Conservation (phyloP, 768 basidiomycete species). For the Pleurotus giganteus region DNA sequence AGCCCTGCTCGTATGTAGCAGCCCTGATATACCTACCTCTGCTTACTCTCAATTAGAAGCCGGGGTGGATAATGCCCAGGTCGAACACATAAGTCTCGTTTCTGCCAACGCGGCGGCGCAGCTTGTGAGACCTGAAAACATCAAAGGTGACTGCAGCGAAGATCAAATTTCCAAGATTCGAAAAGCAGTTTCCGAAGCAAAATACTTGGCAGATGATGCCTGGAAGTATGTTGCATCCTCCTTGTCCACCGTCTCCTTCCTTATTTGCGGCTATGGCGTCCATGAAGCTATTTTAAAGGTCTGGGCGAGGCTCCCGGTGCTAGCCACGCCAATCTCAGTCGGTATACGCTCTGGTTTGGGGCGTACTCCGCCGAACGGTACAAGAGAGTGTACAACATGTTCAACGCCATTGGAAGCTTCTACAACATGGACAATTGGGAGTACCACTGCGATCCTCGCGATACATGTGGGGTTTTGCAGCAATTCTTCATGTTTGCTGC, state of each 20-base stretch:
- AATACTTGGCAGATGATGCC: neutral
- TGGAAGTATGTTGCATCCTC: neutral
- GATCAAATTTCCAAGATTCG: neutral
- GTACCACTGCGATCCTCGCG: neutral
- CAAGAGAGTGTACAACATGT: neutral
- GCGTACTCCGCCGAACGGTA: neutral
- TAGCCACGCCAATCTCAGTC: neutral
- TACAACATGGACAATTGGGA: neutral
- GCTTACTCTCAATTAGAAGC: neutral
- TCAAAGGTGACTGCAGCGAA: neutral
- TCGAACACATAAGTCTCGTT: neutral
- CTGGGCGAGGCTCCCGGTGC: neutral
- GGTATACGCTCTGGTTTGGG: neutral
- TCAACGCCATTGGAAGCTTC: neutral
- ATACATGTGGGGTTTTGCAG: neutral
- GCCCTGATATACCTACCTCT: no score
- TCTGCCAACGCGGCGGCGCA: neutral
- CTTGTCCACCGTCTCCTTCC: neutral
- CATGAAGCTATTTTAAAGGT: neutral
- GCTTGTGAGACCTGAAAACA: neutral
- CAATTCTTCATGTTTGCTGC: neutral
- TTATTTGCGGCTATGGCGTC: neutral
- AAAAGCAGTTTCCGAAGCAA: neutral
- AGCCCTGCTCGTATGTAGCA: neutral
- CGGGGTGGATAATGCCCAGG: neutral